Conservation (phyloP, 2,329 filamentous ascomycete genomes). For the Sclerotinia sclerotiorum region DNA sequence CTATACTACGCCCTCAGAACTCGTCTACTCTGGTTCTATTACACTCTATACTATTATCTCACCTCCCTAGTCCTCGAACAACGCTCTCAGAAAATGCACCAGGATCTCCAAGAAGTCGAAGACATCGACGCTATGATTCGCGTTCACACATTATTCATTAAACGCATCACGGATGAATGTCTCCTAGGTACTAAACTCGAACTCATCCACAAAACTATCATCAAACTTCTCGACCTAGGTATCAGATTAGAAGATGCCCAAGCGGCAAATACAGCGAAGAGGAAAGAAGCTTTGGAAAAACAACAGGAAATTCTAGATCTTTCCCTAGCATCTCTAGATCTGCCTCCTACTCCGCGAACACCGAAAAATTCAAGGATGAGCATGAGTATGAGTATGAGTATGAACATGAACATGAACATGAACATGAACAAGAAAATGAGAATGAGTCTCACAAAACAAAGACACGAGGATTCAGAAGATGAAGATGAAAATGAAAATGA, state of each 20-base stretch:
- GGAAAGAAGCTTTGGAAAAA: slow-evolving; percentile 29
- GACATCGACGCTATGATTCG: slow-evolving; percentile 81
- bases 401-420: too few relatives aligned
- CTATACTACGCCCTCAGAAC: slow-evolving; percentile 63
- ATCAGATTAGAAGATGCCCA: slow-evolving; percentile 67
- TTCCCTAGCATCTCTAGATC: slow-evolving; percentile 39
- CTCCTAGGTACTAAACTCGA: slow-evolving; percentile 67
- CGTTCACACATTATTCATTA: slow-evolving; percentile 64
- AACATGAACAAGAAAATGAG: slow-evolving; percentile 41
- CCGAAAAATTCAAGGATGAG: slow-evolving; percentile 29
- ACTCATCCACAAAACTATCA: slow-evolving; percentile 69
- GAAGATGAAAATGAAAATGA: slow-evolving; percentile 39
- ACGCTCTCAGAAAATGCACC: slow-evolving; percentile 55
- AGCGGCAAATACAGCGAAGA: slow-evolving; percentile 38
- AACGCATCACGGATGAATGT: slow-evolving; percentile 63
- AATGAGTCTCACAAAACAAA: slow-evolving; percentile 36
- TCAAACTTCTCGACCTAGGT: slow-evolving; percentile 74
- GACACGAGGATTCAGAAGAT: slow-evolving; percentile 28
- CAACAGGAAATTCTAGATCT: slow-evolving; percentile 38
- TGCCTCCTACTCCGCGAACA: slow-evolving; percentile 37
- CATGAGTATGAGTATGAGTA: slow-evolving; percentile 38
- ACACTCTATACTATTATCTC: slow-evolving; percentile 72
- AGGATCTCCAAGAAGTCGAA: slow-evolving; percentile 57
- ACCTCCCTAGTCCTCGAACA: slow-evolving; percentile 69
- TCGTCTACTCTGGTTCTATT: slow-evolving; percentile 75